Conservation (phyloP, 2,329 filamentous ascomycete species). For the Cercospora sesami region DNA sequence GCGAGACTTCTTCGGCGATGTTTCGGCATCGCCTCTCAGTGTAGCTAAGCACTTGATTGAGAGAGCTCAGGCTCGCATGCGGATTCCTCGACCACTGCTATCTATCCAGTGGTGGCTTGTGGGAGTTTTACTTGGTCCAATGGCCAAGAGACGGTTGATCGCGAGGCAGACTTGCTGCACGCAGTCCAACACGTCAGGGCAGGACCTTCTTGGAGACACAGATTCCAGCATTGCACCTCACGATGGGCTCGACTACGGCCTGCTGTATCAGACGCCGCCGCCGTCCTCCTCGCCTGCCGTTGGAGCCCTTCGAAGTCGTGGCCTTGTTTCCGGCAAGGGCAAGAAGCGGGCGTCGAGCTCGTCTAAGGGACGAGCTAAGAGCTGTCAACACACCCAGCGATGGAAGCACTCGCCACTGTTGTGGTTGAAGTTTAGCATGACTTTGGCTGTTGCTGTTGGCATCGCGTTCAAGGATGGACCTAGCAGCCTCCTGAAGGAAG, state of each 20-base stretch:
- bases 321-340: conserved; percentile 29
- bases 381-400: conserved; percentile 19
- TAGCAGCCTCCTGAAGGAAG: conserved; percentile 40
- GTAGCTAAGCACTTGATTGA: conserved; percentile 37
- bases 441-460: conserved; percentile 51
- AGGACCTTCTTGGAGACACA: conserved; percentile 18
- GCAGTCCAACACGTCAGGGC: not conserved
- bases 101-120: conserved; percentile 41
- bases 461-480: conserved; percentile 51
- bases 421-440: conserved; percentile 52
- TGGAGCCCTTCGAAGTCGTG: conserved; percentile 7
- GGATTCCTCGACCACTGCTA: conserved; percentile 34
- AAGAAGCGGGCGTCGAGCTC: conserved; percentile 28
- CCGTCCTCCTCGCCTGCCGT: conserved; percentile 15
- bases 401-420: conserved; percentile 41
- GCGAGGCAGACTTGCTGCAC: conserved; percentile 6
- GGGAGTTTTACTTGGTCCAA: conserved; percentile 37
- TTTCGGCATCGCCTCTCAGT: conserved; percentile 33
- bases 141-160: conserved; percentile 39
- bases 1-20: conserved; percentile 32
- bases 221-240: conserved; percentile 3
- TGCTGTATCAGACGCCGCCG: conserved; percentile 28
- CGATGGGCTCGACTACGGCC: conserved; percentile 30
- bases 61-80: conserved; percentile 33
- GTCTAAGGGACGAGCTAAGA: conserved; percentile 19